Conservation (phyloP, 352 stramenopile species). For the Phytophthora melonis region DNA sequence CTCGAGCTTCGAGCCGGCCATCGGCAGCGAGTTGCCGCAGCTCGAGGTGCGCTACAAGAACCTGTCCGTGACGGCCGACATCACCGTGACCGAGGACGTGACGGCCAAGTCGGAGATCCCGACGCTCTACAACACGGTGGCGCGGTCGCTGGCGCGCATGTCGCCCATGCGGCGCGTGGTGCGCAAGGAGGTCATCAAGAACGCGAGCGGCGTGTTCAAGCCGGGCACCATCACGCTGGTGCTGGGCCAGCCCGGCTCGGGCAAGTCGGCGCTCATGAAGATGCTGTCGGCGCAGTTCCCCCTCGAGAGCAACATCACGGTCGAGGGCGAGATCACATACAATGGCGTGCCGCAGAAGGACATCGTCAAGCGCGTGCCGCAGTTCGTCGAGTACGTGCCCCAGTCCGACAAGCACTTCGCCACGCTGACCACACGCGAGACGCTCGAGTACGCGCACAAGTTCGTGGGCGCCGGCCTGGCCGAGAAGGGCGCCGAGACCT, state of each 20-base stretch:
- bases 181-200: conserved; percentile 41
- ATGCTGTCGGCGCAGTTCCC: conserved; percentile 32
- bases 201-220: conserved; percentile 32
- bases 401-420: conserved; percentile 6
- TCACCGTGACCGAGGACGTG: conserved; percentile 31
- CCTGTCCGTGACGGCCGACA: conserved; percentile 49
- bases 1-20: conserved; percentile 38
- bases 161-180: conserved; percentile 31
- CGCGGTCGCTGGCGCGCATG: conserved; percentile 12
- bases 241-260: conserved; percentile 12
- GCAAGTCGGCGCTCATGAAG: conserved; percentile 37
- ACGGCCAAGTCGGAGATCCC: conserved; percentile 33
- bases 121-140: conserved; percentile 50
- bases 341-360: conserved; percentile 23
- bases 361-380: conserved; percentile 26
- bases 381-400: conserved; percentile 37
- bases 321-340: conserved; percentile 32
- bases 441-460: no score
- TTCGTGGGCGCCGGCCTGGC: no score
- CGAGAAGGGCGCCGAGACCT: no score
- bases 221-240: conserved; percentile 21
- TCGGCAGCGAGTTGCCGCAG: conserved; percentile 52
- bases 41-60: conserved; percentile 61
- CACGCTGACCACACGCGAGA: no score
- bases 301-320: conserved; percentile 26